Evolutionary conservation across 2,329 filamentous ascomycete species (phyloP).

Genomic region (Colletotrichum orchidophilum): DNA sequence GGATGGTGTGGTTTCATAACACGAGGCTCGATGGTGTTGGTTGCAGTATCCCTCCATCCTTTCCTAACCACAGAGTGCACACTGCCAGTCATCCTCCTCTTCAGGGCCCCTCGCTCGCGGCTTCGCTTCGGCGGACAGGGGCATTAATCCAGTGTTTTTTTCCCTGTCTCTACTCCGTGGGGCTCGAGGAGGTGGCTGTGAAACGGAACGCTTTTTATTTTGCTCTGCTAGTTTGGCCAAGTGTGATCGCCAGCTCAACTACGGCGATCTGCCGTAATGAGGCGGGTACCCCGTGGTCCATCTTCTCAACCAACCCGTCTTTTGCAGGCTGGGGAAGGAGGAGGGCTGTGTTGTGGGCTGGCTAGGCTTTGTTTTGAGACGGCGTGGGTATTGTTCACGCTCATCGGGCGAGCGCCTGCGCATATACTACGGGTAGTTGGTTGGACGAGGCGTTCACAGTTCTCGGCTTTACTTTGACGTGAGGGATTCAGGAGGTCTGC

Average conservation of each 20-base stretch:
- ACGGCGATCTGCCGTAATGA: slow-evolving; percentile 26
- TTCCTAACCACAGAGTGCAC: too few species aligned
- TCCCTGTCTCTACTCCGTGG: neutral
- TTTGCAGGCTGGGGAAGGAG: neutral
- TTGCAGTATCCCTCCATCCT: neutral
- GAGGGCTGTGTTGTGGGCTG: neutral
- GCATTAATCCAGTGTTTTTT: neutral
- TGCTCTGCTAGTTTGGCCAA: neutral
- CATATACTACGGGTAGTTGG: neutral
- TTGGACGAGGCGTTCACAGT: neutral
- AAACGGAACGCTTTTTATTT: neutral
- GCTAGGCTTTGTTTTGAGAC: neutral
- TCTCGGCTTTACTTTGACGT: neutral
- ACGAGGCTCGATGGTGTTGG: slow-evolving; percentile 12
- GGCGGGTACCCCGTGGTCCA: neutral
- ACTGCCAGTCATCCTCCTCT: neutral
- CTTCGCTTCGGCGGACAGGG: neutral
- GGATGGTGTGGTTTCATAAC: slow-evolving; percentile 21
- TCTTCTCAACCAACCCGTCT: too few species aligned
- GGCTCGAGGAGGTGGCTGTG: slow-evolving; percentile 26
- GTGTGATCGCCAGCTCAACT: slow-evolving; percentile 3
- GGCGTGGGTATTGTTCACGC: neutral
- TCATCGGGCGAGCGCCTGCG: neutral
- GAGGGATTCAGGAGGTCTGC: neutral
- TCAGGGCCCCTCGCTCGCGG: neutral